A percentile compares a stretch with the other conserved stretches of the same genome.
Evolutionary conservation across 1,284 basidiomycete genomes (phyloP).

Genomic region (Megacollybia platyphylla): DNA sequence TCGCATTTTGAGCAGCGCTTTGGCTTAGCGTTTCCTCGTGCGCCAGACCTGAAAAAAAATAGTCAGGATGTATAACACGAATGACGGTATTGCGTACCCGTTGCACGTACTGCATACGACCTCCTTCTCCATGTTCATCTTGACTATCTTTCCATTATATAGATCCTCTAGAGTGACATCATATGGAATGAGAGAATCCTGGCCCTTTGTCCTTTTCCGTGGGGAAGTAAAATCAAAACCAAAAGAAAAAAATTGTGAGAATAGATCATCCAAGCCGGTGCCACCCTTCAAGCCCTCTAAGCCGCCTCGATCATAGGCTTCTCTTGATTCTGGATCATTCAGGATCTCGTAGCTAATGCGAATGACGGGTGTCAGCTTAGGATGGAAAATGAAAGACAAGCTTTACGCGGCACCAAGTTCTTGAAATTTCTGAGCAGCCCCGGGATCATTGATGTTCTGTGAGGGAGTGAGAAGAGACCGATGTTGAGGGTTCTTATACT

Average conservation of each 20-base stretch:
- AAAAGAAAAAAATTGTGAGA: conserved; percentile 62
- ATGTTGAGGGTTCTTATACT: conserved; percentile 20
- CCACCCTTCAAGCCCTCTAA: conserved; percentile 50
- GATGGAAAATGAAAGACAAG: conserved; percentile 10
- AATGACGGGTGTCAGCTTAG: conserved; percentile 2
- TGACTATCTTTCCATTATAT: conserved; percentile 84
- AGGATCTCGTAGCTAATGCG: conserved; percentile 71
- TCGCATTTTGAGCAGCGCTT: conserved; percentile 76
- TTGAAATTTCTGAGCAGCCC: conserved; percentile 73
- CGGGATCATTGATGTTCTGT: conserved; percentile 72
- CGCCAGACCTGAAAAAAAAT: conserved; percentile 51
- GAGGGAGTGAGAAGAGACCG: conserved; percentile 3
- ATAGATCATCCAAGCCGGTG: conserved; percentile 54
- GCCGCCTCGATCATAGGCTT: conserved; percentile 74
- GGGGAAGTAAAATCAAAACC: conserved; percentile 23
- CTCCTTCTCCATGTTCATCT: conserved; percentile 84
- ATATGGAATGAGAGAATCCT: conserved; percentile 72
- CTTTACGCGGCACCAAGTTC: conserved; percentile 77
- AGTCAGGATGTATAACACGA: conserved; percentile 5
- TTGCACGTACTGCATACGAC: conserved; percentile 70
- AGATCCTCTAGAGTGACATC: conserved; percentile 86
- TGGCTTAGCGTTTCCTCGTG: conserved; percentile 67
- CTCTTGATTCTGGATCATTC: conserved; percentile 65
- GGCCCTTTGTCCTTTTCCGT: conserved; percentile 35
- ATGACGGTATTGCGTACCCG: conserved; percentile 40